Evolutionary conservation across 2,329 filamentous ascomycete genomes (phyloP), one percentile per base, ranked within the genome.

Genomic region (Gnomoniopsis smithogilvyi): DNA sequence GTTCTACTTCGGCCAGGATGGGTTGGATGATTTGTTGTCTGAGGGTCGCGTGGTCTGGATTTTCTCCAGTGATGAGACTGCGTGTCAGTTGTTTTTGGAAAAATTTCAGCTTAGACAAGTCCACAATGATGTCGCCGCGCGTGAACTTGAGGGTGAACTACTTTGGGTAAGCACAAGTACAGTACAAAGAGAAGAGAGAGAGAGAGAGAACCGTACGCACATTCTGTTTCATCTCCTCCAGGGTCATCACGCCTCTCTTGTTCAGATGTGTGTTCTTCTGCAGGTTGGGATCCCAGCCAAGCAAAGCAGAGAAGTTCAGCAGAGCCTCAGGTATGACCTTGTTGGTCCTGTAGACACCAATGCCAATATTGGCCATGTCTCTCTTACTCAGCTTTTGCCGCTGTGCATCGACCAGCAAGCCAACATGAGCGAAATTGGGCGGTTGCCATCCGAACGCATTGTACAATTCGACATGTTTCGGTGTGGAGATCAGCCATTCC

Each of bases 401-500:
- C n/a, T 85, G 78, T 55, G 78, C 72, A 66, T 91, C 85, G 26
- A 90, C 83, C 1, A 95, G 81, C 2, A 95, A 79, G 7, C 90
- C 89, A 17, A 94, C 86, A 68, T 95, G 91, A n/a, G 86, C 89
- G 72, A 92, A 95, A n/a, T 76, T 73, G 0, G 91, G 91, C 1
- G 86, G 80, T 30, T 80, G 70, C 91, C 91, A 95, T 6, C 84
- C 81, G 68, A 95, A 90, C 2, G 89, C 90, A 51, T 89, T 74
- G 70, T 95, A 95, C n/a, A 95, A 72, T 46, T 82, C 78, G 47
- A 85, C 72, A 66, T 88, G 85, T 62, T 82, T 90, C 0, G 93
- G 92, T 0, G 95, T 98, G 0, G 93, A 96, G 36, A 94, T 86
- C 76, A 99, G 89, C 95, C 95, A 99, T 82, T 99, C 95, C 81